A percentile compares a stretch with the other conserved stretches of the same genome.
These are phyloP conservation scores for Calcarisporium arbuscula DNA, from an alignment of 2,329 filamentous ascomycete genomes.

Conservation along the genomic window DNA sequence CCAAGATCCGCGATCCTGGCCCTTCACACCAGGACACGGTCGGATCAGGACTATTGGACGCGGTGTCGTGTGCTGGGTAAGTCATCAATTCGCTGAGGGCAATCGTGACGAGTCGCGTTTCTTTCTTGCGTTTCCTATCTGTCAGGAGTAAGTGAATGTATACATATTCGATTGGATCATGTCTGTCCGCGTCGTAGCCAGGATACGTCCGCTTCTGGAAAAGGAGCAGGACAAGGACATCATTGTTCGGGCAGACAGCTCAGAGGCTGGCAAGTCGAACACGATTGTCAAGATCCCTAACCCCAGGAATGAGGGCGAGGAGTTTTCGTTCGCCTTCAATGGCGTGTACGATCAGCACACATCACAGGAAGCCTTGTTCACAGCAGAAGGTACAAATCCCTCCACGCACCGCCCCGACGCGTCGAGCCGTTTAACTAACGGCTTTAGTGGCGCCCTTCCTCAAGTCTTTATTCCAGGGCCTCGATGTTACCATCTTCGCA, in stretches of 20 bases:
- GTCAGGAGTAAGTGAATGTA: too few relatives aligned
- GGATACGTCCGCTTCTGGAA: conserved; percentile 81
- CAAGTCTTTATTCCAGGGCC: conserved; percentile 85
- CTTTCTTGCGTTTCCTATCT: conserved; percentile 1
- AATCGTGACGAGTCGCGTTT: conserved; percentile 4
- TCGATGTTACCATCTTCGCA: conserved; percentile 84
- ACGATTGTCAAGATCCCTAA: conserved; percentile 83
- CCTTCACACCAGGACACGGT: too few relatives aligned
- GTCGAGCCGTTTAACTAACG: conserved; percentile 16
- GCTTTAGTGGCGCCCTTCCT: conserved; percentile 74
- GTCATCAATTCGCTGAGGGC: too few relatives aligned
- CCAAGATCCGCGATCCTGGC: conserved; percentile 7
- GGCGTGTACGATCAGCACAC: conserved; percentile 77
- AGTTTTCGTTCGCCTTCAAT: conserved; percentile 93
- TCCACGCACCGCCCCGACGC: too few relatives aligned
- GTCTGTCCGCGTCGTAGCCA: conserved; percentile 80
- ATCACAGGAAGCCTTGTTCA: conserved; percentile 82
- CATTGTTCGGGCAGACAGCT: conserved; percentile 66
- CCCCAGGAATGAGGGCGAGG: conserved; percentile 84
- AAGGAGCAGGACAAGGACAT: conserved; percentile 82
- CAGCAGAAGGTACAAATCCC: conserved; percentile 65
- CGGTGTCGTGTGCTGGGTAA: too few relatives aligned
- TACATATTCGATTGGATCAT: too few relatives aligned
- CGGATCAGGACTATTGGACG: too few relatives aligned
- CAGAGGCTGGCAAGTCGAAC: conserved; percentile 53